Evolutionary conservation across 2,329 filamentous ascomycete genomes (phyloP), one percentile per base, ranked within the genome.

Genomic region (Xylaria sp.): DNA sequence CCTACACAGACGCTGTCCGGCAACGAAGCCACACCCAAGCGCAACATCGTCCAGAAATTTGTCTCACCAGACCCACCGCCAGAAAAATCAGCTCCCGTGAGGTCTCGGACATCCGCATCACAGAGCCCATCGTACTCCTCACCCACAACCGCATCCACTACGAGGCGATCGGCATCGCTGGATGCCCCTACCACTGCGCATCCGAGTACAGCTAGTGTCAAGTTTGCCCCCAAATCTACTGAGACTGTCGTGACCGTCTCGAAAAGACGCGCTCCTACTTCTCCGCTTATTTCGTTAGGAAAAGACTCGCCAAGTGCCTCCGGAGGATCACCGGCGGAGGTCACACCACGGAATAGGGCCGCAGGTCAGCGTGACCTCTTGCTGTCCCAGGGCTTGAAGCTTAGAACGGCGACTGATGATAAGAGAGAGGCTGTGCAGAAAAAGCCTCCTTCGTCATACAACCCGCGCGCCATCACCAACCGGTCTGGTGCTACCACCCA

Each of bases 371-470:
- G 78, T 55, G 79, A 81, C 66, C 71, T 81, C 58, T 68, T 80
- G 54, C 69, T 78, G 56, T 76, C 78, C 64, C 81, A 79, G 66
- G 70, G 76, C 16, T 65, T 78, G 49, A 51, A 8, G 10, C 73
- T 77, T 60, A 69, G 72, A 51, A 76, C 73, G 50, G 70, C 74
- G 58, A 70, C 79, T 58, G 78, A 83, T 78, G 82, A 83, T 60
- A 79, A 74, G 69, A 77, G 76, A 70, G 68, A 68, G 70, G 69
- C 72, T 65, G 61, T 75, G 70, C 70, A 76, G 52, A 68, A 66
- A 72, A 73, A 81, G 69, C 78, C 78, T 48, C 81, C 81, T 19
- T 72, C 81, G 59, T 83, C 82, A 19, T 82, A 79, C 71, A 79
- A 76, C 65, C 74, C 75, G 30, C 76, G 75, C 52, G 68, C 70